Base-by-base conservation (phyloP, 2,329 filamentous ascomycete genomes). In the Clonostachys rhizophaga region DNA sequence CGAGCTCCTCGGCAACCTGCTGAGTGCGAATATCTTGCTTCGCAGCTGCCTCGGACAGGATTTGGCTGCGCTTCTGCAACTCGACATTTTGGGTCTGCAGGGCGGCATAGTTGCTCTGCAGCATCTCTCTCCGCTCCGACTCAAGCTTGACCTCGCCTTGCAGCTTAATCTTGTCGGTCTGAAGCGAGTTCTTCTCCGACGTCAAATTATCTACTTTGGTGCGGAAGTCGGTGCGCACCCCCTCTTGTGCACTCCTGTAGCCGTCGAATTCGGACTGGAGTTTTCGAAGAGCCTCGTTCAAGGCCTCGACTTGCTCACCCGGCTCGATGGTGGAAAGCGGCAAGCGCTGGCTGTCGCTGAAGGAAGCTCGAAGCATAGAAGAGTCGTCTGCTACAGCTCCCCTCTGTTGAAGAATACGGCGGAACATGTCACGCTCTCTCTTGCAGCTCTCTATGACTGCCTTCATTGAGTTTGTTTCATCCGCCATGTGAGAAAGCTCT, bases 371-470 rank as follows among this genome's bases (percentile, higher is more conserved):
- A 59, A 95, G 84, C 44, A 84, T 75, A 2, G 84, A 84, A 14
- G 79, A 77, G 40, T 86, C 72, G 50, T 91, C 86, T 12, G 71
- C 75, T 62, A 79, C 61, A 60, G 78, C 59, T 60, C 75, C 63
- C 69, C 84, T 66, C 52, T 94, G 88, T 55, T 92, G 88, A 33
- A 96, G 79, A 74, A 97, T 91, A 45, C 91, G 90, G 18, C 92
- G 85, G 84, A 96, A 97, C 82, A 96, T 96, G 62, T 99, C 92
- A 52, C 94, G 86, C 69, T 99, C 94, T 58, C 91, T 89, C 62
- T 94, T 90, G 64, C 95, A 96, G 64, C 89, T 95, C 71, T 96
- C 89, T 53, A 91, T 88, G 48, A 91, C 89, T 33, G 87, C 83
- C 40, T 87, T 83, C 54, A 96, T 85, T 12, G 87, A 87, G 55